These are phyloP conservation scores for Thuidium tamariscinum DNA, from an alignment of 225 moss, liverwort and hornwort genomes.

Conservation along the genomic window DNA sequence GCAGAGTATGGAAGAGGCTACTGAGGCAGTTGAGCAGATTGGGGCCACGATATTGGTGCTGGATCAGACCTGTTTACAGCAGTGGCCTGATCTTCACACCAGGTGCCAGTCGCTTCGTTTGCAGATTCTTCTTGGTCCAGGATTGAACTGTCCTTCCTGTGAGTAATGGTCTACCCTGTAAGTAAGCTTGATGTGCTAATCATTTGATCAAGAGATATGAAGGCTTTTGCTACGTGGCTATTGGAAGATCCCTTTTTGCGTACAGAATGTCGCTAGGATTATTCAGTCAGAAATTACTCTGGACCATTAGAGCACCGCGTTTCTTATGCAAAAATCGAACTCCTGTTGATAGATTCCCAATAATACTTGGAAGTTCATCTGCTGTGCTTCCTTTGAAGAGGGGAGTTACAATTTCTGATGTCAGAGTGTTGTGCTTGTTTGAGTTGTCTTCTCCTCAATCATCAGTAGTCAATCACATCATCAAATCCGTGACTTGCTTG, in stretches of 20 bases:
- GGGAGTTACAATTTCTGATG: neutral
- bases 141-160: slow-evolving; percentile 41
- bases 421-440: neutral
- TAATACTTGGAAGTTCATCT: neutral
- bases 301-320: neutral
- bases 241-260: neutral
- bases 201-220: neutral
- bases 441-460: neutral
- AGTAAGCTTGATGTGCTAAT: slow-evolving; percentile 5
- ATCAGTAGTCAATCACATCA: neutral
- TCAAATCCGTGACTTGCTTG: neutral
- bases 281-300: neutral
- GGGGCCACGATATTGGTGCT: slow-evolving; percentile 74
- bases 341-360: neutral
- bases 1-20: slow-evolving; percentile 91
- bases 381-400: neutral
- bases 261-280: neutral
- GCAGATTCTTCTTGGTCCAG: slow-evolving; percentile 59
- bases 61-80: slow-evolving; percentile 68
- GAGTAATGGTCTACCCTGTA: slow-evolving; percentile 34
- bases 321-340: neutral
- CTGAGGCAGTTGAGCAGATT: slow-evolving; percentile 66
- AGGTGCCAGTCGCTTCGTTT: slow-evolving; percentile 59
- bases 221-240: neutral
- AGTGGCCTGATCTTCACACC: slow-evolving; percentile 58